Evolutionary conservation across 129 eudicot genomes (phyloP), one percentile per base, ranked within the genome.

Genomic region (Saposhnikovia divaricata): DNA sequence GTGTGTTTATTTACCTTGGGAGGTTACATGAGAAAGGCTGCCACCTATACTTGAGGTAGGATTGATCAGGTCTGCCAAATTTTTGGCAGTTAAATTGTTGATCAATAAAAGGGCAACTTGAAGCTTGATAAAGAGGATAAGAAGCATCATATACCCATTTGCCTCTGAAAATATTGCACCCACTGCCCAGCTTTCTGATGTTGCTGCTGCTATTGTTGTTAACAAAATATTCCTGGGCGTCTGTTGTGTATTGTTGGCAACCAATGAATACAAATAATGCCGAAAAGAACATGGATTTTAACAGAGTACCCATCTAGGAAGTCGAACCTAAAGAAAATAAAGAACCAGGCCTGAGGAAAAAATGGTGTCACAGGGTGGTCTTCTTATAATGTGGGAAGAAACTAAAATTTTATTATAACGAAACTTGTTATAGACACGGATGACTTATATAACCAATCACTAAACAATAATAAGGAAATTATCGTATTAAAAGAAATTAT

Each of bases 21-120:
- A 93, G 51, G 42, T 89, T 83, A 81, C 98, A 93, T 3, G 61
- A 76, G 76, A 46, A 84, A 10, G 98, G 98, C 82, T 90, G 86
- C 98, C 98, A 93, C 79, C 89, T 84, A 79, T 90, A 93, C 45
- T 87, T 85, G 81, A 90, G 93, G 81, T 89, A 93, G 37, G 82
- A 88, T 19, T 74, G 81, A 80, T 93, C 96, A 10, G 93, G 93
- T 12, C 98, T 85, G 40, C 90, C 92, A 68, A 87, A 87, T 38
- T 80, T 81, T 7, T 79, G 69, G 83, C 98, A 93, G 38, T 93
- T 78, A 27, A 93, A 93, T 73, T 89, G 87, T 79, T 86, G 83
- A 45, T 84, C 91, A 9, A 93, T 80, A 44, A 90, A 93, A 1
- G 92, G 88, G 77, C 98, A 93, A 28, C 18, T 75, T 6, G 86